Percentiles rank a stretch among this genome's conserved stretches.
These are phyloP conservation scores for Kwoniella sp. DNA, from an alignment of 768 basidiomycete species.

Conservation along the genomic window DNA sequence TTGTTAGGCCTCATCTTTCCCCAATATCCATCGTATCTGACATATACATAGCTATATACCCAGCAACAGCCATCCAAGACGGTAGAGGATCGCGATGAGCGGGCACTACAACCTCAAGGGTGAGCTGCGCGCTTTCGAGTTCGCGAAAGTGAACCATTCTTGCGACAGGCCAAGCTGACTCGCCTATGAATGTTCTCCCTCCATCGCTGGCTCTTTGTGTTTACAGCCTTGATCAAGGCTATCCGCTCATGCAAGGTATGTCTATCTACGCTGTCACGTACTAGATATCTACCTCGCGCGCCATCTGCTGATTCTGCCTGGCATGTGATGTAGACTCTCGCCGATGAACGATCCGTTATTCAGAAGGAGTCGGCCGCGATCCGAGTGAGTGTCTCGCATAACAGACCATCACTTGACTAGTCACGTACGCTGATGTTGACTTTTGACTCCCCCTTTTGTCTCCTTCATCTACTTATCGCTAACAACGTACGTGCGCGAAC, in stretches of 20 bases:
- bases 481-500: background rate
- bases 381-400: constrained; percentile 32
- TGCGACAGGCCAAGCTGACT: no score
- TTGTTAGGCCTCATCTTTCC: no score
- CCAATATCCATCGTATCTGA: no score
- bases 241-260: constrained; percentile 92
- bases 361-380: constrained; percentile 97
- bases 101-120: constrained; percentile 58
- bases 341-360: constrained; percentile 95
- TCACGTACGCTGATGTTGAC: no score
- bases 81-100: constrained; percentile 24
- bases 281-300: no score
- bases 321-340: constrained; percentile 71
- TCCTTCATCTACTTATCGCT: background rate
- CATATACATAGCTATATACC: no score
- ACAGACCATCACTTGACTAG: no score
- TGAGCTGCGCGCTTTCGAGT: constrained; percentile 18
- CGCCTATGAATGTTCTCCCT: background rate
- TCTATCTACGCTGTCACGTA: constrained; percentile 20
- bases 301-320: background rate
- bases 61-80: no score
- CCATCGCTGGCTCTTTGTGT: background rate
- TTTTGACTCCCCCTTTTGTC: no score
- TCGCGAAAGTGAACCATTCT: no score
- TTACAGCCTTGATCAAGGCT: constrained; percentile 89